Conservation (phyloP, 345 rosid species). For the Gynandropsis gynandra region DNA sequence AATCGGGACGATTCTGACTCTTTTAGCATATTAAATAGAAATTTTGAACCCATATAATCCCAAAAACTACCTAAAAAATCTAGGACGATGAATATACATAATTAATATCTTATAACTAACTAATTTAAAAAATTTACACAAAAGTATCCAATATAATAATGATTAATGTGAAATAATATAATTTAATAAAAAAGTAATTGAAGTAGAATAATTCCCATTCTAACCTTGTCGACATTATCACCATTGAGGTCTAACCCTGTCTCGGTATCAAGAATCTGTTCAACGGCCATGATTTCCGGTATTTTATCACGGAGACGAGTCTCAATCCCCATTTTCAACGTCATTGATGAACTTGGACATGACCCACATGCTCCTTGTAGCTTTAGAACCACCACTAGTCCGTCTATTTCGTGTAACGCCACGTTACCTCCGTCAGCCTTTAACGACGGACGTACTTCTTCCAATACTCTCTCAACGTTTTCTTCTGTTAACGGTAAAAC, state of each 20-base stretch:
- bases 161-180: no score
- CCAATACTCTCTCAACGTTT: constrained; percentile 82
- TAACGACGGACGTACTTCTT: constrained; percentile 73
- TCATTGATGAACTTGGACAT: constrained; percentile 95
- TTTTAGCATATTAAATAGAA: no score
- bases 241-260: constrained; percentile 67
- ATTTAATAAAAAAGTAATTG: no score
- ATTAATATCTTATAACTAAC: no score
- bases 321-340: constrained; percentile 91
- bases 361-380: constrained; percentile 97
- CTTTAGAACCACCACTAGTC: constrained; percentile 81
- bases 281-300: constrained; percentile 79
- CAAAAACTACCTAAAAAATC: no score
- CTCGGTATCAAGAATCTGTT: constrained; percentile 78
- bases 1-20: no score
- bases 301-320: constrained; percentile 79
- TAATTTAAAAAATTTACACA: no score
- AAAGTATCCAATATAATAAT: no score
- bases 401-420: constrained; percentile 88
- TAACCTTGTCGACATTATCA: constrained; percentile 77
- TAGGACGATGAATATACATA: no score
- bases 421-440: constrained; percentile 99
- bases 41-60: no score
- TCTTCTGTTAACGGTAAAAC: constrained; percentile 81
- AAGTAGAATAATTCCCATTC: not conserved